Evolutionary conservation across 805 yeast species (phyloP).

Genomic region (Teunomyces gatunensis): DNA sequence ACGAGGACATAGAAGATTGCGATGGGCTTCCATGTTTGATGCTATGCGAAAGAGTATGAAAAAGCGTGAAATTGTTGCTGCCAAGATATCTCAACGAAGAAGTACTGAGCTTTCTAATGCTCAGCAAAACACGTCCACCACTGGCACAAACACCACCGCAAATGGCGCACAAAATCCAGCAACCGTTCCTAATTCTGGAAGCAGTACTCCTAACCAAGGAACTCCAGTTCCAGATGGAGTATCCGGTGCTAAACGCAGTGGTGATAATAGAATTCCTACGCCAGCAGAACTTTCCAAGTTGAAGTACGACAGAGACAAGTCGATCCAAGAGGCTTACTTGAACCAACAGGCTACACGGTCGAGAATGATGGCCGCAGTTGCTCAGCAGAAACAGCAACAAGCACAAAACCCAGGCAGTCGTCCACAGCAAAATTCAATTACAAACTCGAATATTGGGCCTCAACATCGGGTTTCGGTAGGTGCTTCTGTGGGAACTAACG

Average conservation of each 20-base stretch:
- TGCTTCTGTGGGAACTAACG: not conserved
- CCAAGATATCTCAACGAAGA: conserved; percentile 22
- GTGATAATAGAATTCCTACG: conserved; percentile 49
- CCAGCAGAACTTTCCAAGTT: conserved; percentile 83
- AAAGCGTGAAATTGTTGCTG: conserved; percentile 70
- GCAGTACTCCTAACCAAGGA: conserved; percentile 3
- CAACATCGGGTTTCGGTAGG: conserved; percentile 6
- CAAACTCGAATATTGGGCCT: conserved; percentile 6
- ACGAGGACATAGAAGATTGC: conserved; percentile 82
- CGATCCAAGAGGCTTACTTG: conserved; percentile 71
- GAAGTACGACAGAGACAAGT: conserved; percentile 83
- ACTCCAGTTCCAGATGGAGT: conserved; percentile 43
- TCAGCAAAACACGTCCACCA: conserved; percentile 2
- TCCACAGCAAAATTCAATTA: conserved; percentile 13
- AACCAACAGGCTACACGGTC: conserved; percentile 43
- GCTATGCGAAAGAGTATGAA: conserved; percentile 88
- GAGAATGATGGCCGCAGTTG: conserved; percentile 43
- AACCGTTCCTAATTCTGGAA: conserved; percentile 5
- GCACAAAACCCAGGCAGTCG: not conserved
- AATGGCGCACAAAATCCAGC: conserved; percentile 3
- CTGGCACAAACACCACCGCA: not conserved
- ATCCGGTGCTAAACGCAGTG: conserved; percentile 33
- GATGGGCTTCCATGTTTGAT: conserved; percentile 98
- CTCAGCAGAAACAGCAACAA: conserved; percentile 19
- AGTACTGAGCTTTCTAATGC: conserved; percentile 1